Conservation (phyloP, 768 basidiomycete species). For the Termitomyces sp. region DNA sequence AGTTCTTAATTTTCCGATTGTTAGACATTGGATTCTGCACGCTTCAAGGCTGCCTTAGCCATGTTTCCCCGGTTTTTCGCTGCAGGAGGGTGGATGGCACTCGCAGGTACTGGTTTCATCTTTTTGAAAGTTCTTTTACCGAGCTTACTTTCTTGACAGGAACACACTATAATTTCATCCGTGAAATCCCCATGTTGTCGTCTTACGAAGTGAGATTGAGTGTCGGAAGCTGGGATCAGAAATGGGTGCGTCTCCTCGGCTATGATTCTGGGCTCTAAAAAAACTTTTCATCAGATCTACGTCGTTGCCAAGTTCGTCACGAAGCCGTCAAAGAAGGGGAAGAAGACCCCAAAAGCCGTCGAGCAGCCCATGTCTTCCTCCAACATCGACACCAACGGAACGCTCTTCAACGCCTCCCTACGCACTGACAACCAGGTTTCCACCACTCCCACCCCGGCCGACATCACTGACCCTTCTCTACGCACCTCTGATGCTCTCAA, state of each 20-base stretch:
- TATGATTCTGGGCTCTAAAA: neutral
- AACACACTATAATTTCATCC: constrained; percentile 65
- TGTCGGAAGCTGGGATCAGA: constrained; percentile 67
- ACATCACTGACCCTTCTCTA: constrained; percentile 20
- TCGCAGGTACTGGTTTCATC: constrained; percentile 40
- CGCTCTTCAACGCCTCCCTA: constrained; percentile 23
- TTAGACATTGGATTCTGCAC: constrained; percentile 42
- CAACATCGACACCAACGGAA: constrained; percentile 2
- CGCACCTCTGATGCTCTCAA: constrained; percentile 24
- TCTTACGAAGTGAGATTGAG: constrained; percentile 57
- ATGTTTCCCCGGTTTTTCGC: constrained; percentile 56
- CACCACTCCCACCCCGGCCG: constrained; percentile 14
- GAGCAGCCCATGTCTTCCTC: constrained; percentile 6
- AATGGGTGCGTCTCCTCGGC: constrained; percentile 48
- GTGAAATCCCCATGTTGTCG: constrained; percentile 63
- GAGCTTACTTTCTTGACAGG: constrained; percentile 28
- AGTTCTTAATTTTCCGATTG: neutral
- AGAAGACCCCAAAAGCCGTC: constrained; percentile 11
- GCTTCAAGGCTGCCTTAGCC: constrained; percentile 43
- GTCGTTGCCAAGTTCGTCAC: constrained; percentile 62
- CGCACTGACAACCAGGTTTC: constrained; percentile 31
- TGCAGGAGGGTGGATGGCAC: constrained; percentile 57
- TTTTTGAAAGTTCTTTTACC: constrained; percentile 20
- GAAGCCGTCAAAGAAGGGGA: constrained; percentile 36
- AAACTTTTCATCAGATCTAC: constrained; percentile 43